Conservation (phyloP, 2,329 filamentous ascomycete genomes). For the Arthroderma sp. region DNA sequence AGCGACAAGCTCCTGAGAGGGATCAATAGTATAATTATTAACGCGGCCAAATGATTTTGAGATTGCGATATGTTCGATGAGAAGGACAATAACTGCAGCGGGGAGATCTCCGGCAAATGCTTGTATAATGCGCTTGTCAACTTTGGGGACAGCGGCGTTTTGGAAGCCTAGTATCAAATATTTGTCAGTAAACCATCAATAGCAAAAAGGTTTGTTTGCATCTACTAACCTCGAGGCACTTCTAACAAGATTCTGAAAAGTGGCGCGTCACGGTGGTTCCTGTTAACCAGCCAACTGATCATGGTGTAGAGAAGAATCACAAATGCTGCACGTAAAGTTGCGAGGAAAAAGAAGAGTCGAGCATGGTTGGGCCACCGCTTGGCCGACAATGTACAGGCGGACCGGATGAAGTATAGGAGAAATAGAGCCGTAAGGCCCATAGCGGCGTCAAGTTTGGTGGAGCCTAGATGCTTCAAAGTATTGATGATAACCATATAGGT, state of each 20-base stretch:
- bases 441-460: slow-evolving; percentile 62
- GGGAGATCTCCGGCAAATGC: slow-evolving; percentile 62
- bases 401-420: slow-evolving; percentile 65
- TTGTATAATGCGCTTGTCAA: slow-evolving; percentile 54
- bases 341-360: slow-evolving; percentile 78
- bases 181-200: slow-evolving; percentile 5
- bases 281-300: slow-evolving; percentile 76
- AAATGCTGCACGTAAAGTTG: slow-evolving; percentile 79
- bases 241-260: slow-evolving; percentile 59
- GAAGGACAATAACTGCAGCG: slow-evolving; percentile 77
- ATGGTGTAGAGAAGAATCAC: slow-evolving; percentile 85
- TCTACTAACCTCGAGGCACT: slow-evolving; percentile 57
- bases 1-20: slow-evolving; percentile 89
- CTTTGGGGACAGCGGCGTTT: slow-evolving; percentile 57
- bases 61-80: slow-evolving; percentile 95
- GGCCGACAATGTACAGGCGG: slow-evolving; percentile 49
- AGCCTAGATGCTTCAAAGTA: slow-evolving; percentile 57
- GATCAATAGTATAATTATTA: slow-evolving; percentile 92
- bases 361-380: slow-evolving; percentile 55
- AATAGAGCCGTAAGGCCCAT: slow-evolving; percentile 74
- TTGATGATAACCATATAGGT: slow-evolving; percentile 79
- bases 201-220: neutral
- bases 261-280: slow-evolving; percentile 48
- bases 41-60: slow-evolving; percentile 92
- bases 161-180: slow-evolving; percentile 50